Evolutionary conservation across 352 stramenopile species (phyloP), one percentile per base, ranked within the genome.

Genomic region (Globisporangium carolinianum): DNA sequence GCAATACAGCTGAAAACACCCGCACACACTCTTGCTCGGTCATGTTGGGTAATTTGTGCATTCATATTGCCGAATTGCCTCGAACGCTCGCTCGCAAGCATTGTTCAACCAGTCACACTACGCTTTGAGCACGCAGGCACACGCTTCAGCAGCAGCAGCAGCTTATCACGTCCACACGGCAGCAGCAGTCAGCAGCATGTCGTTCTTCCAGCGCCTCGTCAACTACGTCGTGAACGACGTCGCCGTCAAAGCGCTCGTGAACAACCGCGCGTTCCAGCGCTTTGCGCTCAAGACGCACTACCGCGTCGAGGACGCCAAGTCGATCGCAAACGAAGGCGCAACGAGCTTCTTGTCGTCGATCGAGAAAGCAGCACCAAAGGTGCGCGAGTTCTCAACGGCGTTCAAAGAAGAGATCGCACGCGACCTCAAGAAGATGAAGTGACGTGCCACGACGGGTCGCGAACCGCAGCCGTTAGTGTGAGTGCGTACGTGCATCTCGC

Each of bases 241-340:
- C 54, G 83, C 83, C 15, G 81, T 94, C 24, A 94, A 94, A 77
- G 68, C 83, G 51, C 73, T 94, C 39, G 69, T 77, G 32, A 90
- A 91, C 74, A 90, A 77, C 61, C 79, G 79, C 60, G 60, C 81
- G 42, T 94, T 94, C 69, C 83, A 94, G 71, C 79, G 79, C 14
- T 91, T 94, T 67, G 83, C 83, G 37, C 68, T 94, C 53, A 89
- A 89, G 72, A 94, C 83, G 47, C 83, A 94, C 70, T 83, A 90
- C 67, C 73, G 79, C 69, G 76, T 94, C 38, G 71, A 91, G 63
- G 78, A 91, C 63, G 79, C 80, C 69, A 94, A 90, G 77, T 83
- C 71, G 37, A 68, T 91, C 53, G 81, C 76, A 6, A 72, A 70
- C 43, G 77, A 70, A 6, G 64, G 78, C 57, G 69, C 73, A 36